Evolutionary conservation across 2,329 filamentous ascomycete species (phyloP), one percentile per base, ranked within the genome.

Genomic region (Microdochium bolleyi): DNA sequence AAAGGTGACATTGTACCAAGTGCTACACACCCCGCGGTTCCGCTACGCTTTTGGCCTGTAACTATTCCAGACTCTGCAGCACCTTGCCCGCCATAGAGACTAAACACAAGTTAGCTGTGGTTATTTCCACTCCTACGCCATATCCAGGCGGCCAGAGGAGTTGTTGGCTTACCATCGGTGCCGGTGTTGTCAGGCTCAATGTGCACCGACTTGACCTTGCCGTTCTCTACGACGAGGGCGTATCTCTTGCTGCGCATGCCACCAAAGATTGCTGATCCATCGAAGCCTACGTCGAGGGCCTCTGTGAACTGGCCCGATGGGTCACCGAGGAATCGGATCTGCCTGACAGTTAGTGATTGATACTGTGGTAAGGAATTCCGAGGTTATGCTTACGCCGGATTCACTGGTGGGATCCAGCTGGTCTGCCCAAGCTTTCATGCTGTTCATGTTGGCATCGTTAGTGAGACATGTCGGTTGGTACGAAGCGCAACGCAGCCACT

Each of bases 311-410:
- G 77, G 54, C 83, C 87, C 8, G 82, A 78, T 8, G 90, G 88
- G 69, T 96, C 92, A 50, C 86, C 90, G 44, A 96, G 77, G 78
- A 95, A 96, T 57, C 92, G 90, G 63, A 96, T 85, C 88, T 94
- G 56, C 2, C 30, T 21, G n/a, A 25, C 7, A 24, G 41, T 51
- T 10, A 49, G 49, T 50, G 52, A 48, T 49, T 34, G 14, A 32
- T 4, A 19, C 2, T 11, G 11, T 32, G 1, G 24, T 37, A 21
- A 19, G 16, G 19, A 48, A 21, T 21, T 38, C 50, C 14, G 49
- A 19, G 19, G 50, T 48, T 10, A 49, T 46, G 41, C 87, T 70
- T 80, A 95, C 90, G 50, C 88, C 88, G 55, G 86, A 89, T 67
- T 83, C 79, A 60, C 82, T 80, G 5, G 78, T 74, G 11, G 90